Evolutionary conservation across 148 eudicot species (phyloP), one percentile per base, ranked within the genome.

Genomic region (Agrostemma githago): DNA sequence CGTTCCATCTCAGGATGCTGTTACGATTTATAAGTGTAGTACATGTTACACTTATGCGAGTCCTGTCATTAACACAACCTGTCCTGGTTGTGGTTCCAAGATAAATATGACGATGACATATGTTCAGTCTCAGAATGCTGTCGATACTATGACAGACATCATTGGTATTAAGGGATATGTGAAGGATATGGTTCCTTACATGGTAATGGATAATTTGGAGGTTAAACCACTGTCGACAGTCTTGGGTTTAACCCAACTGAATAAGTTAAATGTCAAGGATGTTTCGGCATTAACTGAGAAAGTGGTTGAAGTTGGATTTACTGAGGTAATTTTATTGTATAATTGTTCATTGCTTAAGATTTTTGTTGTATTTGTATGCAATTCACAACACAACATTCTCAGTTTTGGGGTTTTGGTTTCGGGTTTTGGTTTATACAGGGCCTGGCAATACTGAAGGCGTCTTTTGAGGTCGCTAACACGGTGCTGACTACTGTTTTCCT

Each of bases 191-290:
- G 60, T 68, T 4, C 68, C 59, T 11, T 74, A 74, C 12, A 66
- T 74, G 71, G 64, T 74, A 17, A 74, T 74, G 77, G 77, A 74
- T 53, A 74, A 66, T 37, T 16, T 74, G n/a, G 71, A 65, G n/a
- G 71, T 74, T 39, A 74, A 53, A 38, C 71, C 77, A 0, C 66
- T 74, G 70, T 74, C 77, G 12, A 74, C 72, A 6, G 53, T 70
- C 17, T 70, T 60, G 2, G 60, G 72, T 4, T 51, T 66, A 2
- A 54, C 71, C 6, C 53, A 66, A 9, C 39, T 65, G 41, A 70
- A 26, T 9, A 65, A 40, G 71, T 74, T 65, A 5, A 7, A 8
- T 54, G 63, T 51, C 8, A 26, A 46, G 58, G 69, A 73, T 62
- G 57, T 73, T 62, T 16, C 67, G 7, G 16, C 44, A 7, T 26